Conservation (phyloP, 2,329 filamentous ascomycete species). For the Penicillium frequentans region DNA sequence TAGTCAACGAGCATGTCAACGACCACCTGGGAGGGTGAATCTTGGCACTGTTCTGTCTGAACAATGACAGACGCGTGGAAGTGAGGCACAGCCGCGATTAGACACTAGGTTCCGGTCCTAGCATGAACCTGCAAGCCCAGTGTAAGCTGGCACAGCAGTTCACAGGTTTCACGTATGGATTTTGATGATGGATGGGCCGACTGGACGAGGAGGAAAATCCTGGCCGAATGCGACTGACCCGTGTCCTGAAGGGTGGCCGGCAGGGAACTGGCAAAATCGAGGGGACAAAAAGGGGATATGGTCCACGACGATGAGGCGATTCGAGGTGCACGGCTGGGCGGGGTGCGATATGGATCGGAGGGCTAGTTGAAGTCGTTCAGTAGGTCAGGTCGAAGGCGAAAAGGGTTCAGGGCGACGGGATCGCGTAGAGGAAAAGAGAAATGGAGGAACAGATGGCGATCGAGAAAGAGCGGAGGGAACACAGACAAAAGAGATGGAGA, state of each 20-base stretch:
- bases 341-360: slow-evolving; percentile 14
- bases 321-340: slow-evolving; percentile 1
- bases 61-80: slow-evolving; percentile 16
- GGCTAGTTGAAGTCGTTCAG: not conserved
- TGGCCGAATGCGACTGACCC: slow-evolving; percentile 15
- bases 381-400: slow-evolving; percentile 10
- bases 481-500: slow-evolving; percentile 12
- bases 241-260: slow-evolving; percentile 18
- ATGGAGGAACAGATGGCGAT: not conserved
- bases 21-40: slow-evolving; percentile 4
- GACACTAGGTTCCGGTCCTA: not conserved
- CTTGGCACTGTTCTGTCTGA: slow-evolving; percentile 7
- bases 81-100: not conserved
- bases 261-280: slow-evolving; percentile 6
- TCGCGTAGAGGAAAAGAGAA: slow-evolving; percentile 13
- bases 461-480: slow-evolving; percentile 6
- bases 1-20: slow-evolving; percentile 23
- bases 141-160: not conserved
- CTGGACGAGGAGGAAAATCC: slow-evolving; percentile 9
- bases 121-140: not conserved
- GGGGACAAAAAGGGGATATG: not conserved
- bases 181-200: not conserved
- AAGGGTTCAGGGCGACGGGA: slow-evolving; percentile 17
- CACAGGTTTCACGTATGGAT: not conserved
- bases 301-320: slow-evolving; percentile 10